phyloP scores from a whole-genome alignment of 164 flowering plant genomes.

The Kalanchoe fedtschenkoi region DNA sequence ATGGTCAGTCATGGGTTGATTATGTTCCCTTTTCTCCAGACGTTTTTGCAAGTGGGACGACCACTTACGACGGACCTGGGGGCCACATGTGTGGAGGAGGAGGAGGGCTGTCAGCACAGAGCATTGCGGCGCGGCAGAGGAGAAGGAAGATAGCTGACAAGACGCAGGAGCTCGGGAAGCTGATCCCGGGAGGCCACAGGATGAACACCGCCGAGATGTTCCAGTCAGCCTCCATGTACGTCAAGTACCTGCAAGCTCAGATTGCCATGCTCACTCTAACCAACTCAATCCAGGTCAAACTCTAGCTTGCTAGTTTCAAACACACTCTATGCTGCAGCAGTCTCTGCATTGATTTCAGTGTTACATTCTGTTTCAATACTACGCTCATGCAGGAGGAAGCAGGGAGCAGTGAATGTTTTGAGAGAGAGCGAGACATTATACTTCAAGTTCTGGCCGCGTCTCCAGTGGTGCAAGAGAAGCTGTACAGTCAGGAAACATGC shows the following conservation, averaged over 20 bases:
- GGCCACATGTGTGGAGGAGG: background rate
- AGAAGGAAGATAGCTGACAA: constrained; percentile 78
- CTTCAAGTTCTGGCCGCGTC: constrained; percentile 28
- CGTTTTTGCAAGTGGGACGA: background rate
- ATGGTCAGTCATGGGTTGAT: constrained; percentile 3
- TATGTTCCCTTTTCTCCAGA: background rate
- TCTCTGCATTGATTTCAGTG: too few relatives aligned
- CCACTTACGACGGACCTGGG: too few relatives aligned
- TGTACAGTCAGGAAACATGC: constrained; percentile 45
- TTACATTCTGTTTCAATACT: too few relatives aligned
- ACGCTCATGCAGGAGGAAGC: too few relatives aligned
- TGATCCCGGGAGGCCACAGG: constrained; percentile 69
- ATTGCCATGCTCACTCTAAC: constrained; percentile 40
- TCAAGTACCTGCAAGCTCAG: constrained; percentile 71
- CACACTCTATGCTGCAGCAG: too few relatives aligned
- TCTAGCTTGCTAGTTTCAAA: too few relatives aligned
- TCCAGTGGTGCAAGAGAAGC: constrained; percentile 46
- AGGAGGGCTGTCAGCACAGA: constrained; percentile 44
- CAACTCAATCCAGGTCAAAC: constrained; percentile 30
- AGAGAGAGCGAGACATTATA: constrained; percentile 8
- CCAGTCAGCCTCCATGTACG: constrained; percentile 62
- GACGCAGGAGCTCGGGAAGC: constrained; percentile 78
- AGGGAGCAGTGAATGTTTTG: background rate
- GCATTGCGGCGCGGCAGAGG: constrained; percentile 75
- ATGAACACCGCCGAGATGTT: constrained; percentile 93